These are phyloP conservation scores for Balansia obtecta DNA, from an alignment of 2,329 filamentous ascomycete species.

Conservation along the genomic window DNA sequence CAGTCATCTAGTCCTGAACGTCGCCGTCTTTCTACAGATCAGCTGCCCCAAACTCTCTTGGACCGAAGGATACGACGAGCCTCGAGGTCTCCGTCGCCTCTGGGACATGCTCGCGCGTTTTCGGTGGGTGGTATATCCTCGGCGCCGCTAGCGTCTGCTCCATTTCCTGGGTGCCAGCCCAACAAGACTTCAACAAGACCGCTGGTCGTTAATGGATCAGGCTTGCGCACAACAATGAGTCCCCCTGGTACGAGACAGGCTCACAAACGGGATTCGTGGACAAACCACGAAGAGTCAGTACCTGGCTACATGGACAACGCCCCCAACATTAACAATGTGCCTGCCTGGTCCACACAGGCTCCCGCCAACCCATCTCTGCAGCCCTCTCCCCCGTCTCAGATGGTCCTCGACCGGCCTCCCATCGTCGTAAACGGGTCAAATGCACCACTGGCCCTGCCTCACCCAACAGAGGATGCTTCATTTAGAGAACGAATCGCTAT, in stretches of 20 bases:
- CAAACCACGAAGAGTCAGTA: conserved; percentile 12
- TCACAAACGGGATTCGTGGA: not conserved
- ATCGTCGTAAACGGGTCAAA: conserved; percentile 24
- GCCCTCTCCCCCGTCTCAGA: conserved; percentile 6
- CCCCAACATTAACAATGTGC: conserved; percentile 14
- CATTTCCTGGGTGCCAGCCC: conserved; percentile 22
- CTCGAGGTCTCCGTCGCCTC: conserved; percentile 44
- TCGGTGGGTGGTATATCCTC: conserved; percentile 28
- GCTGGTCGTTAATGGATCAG: conserved; percentile 40
- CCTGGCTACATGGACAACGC: conserved; percentile 15
- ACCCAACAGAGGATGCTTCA: conserved; percentile 23
- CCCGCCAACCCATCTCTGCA: conserved; percentile 4
- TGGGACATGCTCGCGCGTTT: conserved; percentile 35
- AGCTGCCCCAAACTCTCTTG: conserved; percentile 39
- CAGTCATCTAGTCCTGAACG: conserved; percentile 24
- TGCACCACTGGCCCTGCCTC: conserved; percentile 7
- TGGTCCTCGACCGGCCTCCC: conserved; percentile 16
- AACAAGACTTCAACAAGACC: conserved; percentile 29
- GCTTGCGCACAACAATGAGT: conserved; percentile 20
- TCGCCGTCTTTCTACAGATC: conserved; percentile 39
- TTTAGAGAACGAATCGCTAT: conserved; percentile 29
- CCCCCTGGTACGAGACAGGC: conserved; percentile 11
- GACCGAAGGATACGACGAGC: conserved; percentile 40
- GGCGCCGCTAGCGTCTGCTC: conserved; percentile 23
- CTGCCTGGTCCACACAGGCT: conserved; percentile 2